Evolutionary conservation across 2,329 filamentous ascomycete genomes (phyloP).

Genomic region (Gremmenia infestans): DNA sequence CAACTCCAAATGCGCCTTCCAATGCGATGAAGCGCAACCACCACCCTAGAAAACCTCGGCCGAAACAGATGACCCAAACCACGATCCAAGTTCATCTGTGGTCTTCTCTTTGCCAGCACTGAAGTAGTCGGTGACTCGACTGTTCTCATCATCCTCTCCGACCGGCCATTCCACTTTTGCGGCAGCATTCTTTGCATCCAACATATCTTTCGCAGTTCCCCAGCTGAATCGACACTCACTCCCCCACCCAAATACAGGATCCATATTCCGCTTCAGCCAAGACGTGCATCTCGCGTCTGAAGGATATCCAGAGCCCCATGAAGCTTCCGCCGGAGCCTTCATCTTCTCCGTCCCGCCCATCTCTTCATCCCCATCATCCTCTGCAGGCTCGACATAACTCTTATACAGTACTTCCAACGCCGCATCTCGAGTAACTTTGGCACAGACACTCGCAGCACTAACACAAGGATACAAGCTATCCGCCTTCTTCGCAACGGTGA

Average conservation of each 20-base stretch:
- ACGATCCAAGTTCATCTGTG: constrained; percentile 62
- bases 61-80: constrained; percentile 60
- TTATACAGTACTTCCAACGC: constrained; percentile 75
- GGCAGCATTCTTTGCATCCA: constrained; percentile 57
- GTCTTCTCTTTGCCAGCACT: constrained; percentile 30
- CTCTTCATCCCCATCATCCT: constrained; percentile 27
- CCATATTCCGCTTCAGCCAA: constrained; percentile 84
- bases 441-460: constrained; percentile 87
- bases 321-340: constrained; percentile 36
- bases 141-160: constrained; percentile 64
- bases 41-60: constrained; percentile 26
- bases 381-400: constrained; percentile 24
- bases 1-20: background rate
- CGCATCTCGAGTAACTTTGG: constrained; percentile 91
- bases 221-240: constrained; percentile 91
- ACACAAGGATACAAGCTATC: constrained; percentile 91
- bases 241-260: constrained; percentile 94
- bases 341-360: constrained; percentile 20
- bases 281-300: constrained; percentile 73
- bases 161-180: constrained; percentile 80
- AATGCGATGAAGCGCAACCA: background rate
- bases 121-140: constrained; percentile 74
- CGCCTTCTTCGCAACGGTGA: constrained; percentile 84
- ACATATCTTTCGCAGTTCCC: constrained; percentile 89
- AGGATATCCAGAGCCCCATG: constrained; percentile 92